phyloP scores from a whole-genome alignment of 2,329 filamentous ascomycete genomes.

The Epicoccum sorghinum region DNA sequence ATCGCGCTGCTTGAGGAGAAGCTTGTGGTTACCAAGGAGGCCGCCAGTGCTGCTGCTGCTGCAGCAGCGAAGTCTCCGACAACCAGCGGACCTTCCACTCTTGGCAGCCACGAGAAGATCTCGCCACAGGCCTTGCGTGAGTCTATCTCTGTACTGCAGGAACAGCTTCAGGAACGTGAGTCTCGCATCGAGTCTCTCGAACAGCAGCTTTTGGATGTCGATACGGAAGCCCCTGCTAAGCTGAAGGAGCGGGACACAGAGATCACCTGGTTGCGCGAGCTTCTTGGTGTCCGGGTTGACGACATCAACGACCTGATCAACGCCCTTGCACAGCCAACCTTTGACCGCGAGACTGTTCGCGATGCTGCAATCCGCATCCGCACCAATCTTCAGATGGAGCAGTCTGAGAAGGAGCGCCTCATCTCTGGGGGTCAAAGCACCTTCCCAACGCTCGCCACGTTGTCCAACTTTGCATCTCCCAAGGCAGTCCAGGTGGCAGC shows the following conservation, averaged over 20 bases:
- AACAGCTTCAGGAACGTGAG: conserved; percentile 94
- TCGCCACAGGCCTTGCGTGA: conserved; percentile 94
- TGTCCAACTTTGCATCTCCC: conserved; percentile 78
- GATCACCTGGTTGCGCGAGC: conserved; percentile 91
- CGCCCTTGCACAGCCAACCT: conserved; percentile 74
- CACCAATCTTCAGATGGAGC: conserved; percentile 96
- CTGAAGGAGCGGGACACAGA: conserved; percentile 92
- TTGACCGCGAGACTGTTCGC: conserved; percentile 78
- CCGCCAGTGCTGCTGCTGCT: conserved; percentile 82
- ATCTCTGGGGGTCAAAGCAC: conserved; percentile 66
- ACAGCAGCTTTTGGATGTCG: conserved; percentile 68
- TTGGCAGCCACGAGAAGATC: conserved; percentile 75
- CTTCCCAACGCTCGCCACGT: conserved; percentile 77
- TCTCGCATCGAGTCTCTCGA: conserved; percentile 87
- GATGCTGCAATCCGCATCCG: conserved; percentile 92
- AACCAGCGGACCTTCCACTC: conserved; percentile 41
- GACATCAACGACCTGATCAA: conserved; percentile 92
- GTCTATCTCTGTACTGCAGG: conserved; percentile 94
- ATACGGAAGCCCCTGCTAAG: conserved; percentile 79
- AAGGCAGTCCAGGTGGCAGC: conserved; percentile 89
- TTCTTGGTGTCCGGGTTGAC: conserved; percentile 86
- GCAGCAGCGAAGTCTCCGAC: conserved; percentile 61
- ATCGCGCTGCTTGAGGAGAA: conserved; percentile 86
- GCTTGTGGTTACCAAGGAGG: conserved; percentile 86
- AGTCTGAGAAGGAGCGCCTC: conserved; percentile 88